Percentiles rank a stretch among this genome's conserved stretches.
Conservation (phyloP, 257 asterid species). For the Solanum acaule region DNA sequence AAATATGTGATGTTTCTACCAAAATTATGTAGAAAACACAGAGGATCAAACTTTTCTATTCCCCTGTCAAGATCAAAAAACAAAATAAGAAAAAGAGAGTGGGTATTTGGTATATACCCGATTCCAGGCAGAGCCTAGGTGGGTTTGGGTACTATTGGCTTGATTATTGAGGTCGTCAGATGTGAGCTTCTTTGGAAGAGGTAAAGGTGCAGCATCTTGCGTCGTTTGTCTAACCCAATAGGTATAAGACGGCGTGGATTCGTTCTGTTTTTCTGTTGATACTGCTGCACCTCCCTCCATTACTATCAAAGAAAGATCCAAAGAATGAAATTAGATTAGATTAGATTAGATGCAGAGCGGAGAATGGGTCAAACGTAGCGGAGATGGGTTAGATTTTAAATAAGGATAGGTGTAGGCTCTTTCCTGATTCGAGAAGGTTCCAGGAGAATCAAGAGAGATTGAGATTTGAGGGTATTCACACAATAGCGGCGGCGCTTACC, state of each 20-base stretch:
- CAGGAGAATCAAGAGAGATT: background rate
- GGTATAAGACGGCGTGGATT: conserved; percentile 37
- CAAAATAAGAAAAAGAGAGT: background rate
- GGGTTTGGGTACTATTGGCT: conserved; percentile 18
- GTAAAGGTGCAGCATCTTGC: conserved; percentile 54
- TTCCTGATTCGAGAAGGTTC: background rate
- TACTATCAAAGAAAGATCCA: background rate
- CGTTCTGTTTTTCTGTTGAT: conserved; percentile 21
- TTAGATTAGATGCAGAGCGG: background rate
- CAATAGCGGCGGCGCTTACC: background rate
- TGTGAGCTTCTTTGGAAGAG: conserved; percentile 46
- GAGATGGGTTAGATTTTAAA: background rate
- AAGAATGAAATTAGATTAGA: background rate
- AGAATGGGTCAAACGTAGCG: background rate
- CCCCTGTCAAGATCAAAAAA: background rate
- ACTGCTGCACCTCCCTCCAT: conserved; percentile 43
- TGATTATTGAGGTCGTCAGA: conserved; percentile 25
- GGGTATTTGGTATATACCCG: conserved; percentile 22
- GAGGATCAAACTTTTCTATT: background rate
- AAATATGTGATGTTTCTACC: too few relatives aligned
- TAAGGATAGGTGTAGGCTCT: background rate
- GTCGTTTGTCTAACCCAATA: conserved; percentile 49
- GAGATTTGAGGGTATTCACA: background rate
- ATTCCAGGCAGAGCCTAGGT: conserved; percentile 65
- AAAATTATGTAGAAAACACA: background rate